Percentiles rank a stretch among this genome's conserved stretches.
These are phyloP conservation scores for Rhodamnia argentea DNA, from an alignment of 345 rosid species.

Conservation along the genomic window DNA sequence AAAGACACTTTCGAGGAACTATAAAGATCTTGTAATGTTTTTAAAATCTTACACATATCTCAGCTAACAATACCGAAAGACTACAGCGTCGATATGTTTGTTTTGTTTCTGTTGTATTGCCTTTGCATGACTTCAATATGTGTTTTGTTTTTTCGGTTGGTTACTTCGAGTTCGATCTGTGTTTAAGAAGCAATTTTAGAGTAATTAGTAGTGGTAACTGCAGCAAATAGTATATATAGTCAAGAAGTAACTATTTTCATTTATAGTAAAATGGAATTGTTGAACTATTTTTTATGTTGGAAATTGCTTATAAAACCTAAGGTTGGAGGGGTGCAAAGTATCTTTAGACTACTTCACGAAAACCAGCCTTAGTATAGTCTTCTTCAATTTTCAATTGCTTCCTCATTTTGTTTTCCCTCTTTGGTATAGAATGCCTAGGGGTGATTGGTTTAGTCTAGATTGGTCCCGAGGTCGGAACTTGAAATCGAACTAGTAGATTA, in stretches of 20 bases:
- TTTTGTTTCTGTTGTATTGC: rapidly evolving
- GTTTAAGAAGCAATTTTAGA: neutral
- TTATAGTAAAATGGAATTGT: neutral
- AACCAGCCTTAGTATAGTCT: neutral
- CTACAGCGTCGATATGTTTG: too few relatives aligned
- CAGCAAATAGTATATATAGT: neutral
- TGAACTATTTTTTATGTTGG: neutral
- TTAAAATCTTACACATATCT: too few relatives aligned
- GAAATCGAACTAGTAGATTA: neutral
- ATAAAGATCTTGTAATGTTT: too few relatives aligned
- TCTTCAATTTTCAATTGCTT: neutral
- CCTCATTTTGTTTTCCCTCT: neutral
- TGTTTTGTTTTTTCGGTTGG: rapidly evolving
- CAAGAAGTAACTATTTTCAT: neutral
- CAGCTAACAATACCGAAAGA: too few relatives aligned
- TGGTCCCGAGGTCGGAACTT: neutral
- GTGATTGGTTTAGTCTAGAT: neutral
- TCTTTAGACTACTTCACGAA: neutral
- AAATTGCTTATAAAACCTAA: neutral
- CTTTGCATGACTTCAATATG: too few relatives aligned
- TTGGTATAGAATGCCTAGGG: neutral
- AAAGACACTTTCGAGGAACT: too few relatives aligned
- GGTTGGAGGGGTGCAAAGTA: neutral
- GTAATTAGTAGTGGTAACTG: neutral
- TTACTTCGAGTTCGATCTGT: rapidly evolving